These are phyloP conservation scores for Medicago ruthenica DNA, from an alignment of 306 rosid species.

Conservation along the genomic window DNA sequence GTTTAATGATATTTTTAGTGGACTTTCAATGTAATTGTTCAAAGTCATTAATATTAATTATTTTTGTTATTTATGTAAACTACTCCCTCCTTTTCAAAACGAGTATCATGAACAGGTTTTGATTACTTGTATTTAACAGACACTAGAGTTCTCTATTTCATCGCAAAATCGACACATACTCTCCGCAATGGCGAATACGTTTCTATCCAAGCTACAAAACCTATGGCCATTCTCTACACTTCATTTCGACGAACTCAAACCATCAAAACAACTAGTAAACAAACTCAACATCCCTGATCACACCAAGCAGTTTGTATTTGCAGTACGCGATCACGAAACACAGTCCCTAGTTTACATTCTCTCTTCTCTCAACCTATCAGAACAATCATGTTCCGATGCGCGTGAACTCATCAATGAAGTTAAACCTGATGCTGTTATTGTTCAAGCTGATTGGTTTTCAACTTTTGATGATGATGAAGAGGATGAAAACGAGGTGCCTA, in stretches of 20 bases:
- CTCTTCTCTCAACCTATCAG: constrained; percentile 65
- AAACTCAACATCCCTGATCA: constrained; percentile 63
- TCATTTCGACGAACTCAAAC: constrained; percentile 56
- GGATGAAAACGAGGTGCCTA: constrained; percentile 54
- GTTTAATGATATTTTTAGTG: too few species aligned
- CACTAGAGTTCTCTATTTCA: not conserved
- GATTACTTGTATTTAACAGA: too few species aligned
- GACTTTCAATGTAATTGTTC: too few species aligned
- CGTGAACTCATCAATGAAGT: constrained; percentile 58
- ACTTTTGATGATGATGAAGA: constrained; percentile 32
- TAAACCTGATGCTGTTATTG: constrained; percentile 72
- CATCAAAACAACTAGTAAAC: constrained; percentile 56
- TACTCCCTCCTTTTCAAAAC: too few species aligned
- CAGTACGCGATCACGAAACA: constrained; percentile 59
- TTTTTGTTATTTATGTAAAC: too few species aligned
- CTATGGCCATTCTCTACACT: constrained; percentile 68
- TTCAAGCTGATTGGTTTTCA: constrained; percentile 52
- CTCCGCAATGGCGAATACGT: constrained; percentile 56
- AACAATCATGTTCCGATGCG: constrained; percentile 67
- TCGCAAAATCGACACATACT: not conserved
- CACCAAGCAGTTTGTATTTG: constrained; percentile 73
- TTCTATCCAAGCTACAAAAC: constrained; percentile 54
- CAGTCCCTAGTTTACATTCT: constrained; percentile 67
- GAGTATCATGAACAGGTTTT: too few species aligned
- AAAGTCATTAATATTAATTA: too few species aligned